Base-by-base conservation (phyloP, 2,329 filamentous ascomycete species). In the Dothideomycetes sp. region DNA sequence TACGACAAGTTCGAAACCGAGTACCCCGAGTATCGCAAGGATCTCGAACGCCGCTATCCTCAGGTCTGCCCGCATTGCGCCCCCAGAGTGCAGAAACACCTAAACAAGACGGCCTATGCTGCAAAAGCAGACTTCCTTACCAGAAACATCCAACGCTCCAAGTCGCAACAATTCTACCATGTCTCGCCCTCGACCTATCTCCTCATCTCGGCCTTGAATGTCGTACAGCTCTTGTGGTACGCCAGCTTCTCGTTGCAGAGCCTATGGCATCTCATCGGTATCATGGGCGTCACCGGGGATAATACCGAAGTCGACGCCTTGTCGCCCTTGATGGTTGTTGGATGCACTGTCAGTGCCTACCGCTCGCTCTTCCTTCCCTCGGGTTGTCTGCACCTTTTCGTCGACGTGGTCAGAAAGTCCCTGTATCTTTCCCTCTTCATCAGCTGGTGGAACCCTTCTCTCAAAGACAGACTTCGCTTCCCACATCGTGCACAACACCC, bases 11-110 rank as follows among this genome's bases (percentile, higher is more conserved):
- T 80, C 47, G 81, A 87, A 58, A 71, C 70, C 41, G 73, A 74
- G 34, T 82, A 84, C 51, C 80, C 79, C 48, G 69, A 71, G 24
- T 94, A 83, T 58, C 79, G 80, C 46, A 71, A 69, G 46, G 71
- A 79, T 37, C 69, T 95, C 13, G 88, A 95, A 64, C 70, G 77
- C 52, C 75, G 82, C 35, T 96, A 95, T 56, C 91, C 91, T 1
- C 86, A 91, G 55, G 81, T 94, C 44, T 98, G 91, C 64, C 73
- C 73, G 47, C 69, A 76, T 32, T 98, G 91, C 61, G 82, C 84
- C 48, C 82, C 80, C 5, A 76, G 69, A 46, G 88, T 89, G 16
- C 75, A 81, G 47, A 66, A 73, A 24, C 74, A 78, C 46, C 78
- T 95, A 38, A 71, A 75, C 16, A 69, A 77, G 49, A 78, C 84